phyloP scores from a whole-genome alignment of 2,329 filamentous ascomycete genomes.

The Colletotrichum cereale region DNA sequence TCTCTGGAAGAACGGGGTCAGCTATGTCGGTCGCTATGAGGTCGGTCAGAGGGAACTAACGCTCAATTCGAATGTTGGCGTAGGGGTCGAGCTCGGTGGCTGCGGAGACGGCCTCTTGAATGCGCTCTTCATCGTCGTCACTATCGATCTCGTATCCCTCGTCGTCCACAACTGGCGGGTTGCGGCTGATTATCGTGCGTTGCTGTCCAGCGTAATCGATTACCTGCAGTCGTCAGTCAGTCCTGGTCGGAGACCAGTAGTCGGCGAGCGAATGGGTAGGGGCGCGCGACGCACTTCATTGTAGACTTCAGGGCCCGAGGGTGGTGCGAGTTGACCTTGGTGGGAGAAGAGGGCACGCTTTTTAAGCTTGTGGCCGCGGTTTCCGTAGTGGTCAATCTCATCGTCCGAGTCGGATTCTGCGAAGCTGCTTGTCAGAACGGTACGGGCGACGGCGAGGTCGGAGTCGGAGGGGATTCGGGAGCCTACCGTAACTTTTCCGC shows the following conservation, averaged over 20 bases:
- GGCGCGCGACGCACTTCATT: constrained; percentile 69
- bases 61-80: constrained; percentile 76
- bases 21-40: constrained; percentile 40
- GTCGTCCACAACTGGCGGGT: constrained; percentile 79
- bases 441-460: not conserved
- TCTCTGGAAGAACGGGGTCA: constrained; percentile 61
- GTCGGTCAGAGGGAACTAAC: constrained; percentile 59
- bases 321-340: constrained; percentile 76
- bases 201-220: constrained; percentile 81
- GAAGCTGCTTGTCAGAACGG: constrained; percentile 30
- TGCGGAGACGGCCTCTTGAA: constrained; percentile 70
- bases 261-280: not conserved
- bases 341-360: constrained; percentile 79
- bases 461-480: not conserved
- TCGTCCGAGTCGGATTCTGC: constrained; percentile 84
- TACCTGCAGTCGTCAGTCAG: constrained; percentile 58
- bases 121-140: constrained; percentile 75
- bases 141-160: constrained; percentile 83
- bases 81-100: constrained; percentile 82
- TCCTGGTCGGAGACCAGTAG: not conserved
- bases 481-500: constrained; percentile 71
- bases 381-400: constrained; percentile 75
- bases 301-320: constrained; percentile 75
- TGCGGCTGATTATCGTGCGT: constrained; percentile 79
- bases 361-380: constrained; percentile 85